Evolutionary conservation across 352 stramenopile genomes (phyloP).

Genomic region (Globisporangium rhizosaccharum): DNA sequence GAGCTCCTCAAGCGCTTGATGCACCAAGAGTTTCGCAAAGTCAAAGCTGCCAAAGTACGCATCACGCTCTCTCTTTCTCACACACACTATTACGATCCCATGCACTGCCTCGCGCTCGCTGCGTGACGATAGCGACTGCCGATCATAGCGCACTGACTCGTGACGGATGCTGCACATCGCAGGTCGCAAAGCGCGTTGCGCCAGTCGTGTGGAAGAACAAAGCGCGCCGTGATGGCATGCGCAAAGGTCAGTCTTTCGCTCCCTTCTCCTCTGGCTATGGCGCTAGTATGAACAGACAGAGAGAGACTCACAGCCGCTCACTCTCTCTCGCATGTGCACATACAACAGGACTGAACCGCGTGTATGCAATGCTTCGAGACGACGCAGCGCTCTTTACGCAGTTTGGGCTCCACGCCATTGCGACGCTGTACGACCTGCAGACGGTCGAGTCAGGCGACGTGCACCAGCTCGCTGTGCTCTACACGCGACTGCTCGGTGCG

Average conservation of each 20-base stretch:
- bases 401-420: slow-evolving; percentile 51
- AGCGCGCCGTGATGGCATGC: slow-evolving; percentile 34
- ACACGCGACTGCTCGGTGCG: slow-evolving; percentile 46
- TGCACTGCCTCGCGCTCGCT: background rate
- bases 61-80: background rate
- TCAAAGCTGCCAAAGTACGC: slow-evolving; percentile 63
- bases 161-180: no score
- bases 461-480: slow-evolving; percentile 39
- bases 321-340: background rate
- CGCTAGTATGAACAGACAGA: no score
- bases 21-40: slow-evolving; percentile 76
- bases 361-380: slow-evolving; percentile 38
- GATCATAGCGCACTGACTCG: no score
- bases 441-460: slow-evolving; percentile 42
- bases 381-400: slow-evolving; percentile 16
- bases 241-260: slow-evolving; percentile 20
- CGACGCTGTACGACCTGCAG: slow-evolving; percentile 62
- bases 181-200: slow-evolving; percentile 46
- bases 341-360: slow-evolving; percentile 18
- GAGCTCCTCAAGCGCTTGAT: slow-evolving; percentile 86
- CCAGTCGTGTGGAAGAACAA: slow-evolving; percentile 60
- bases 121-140: background rate
- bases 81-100: background rate
- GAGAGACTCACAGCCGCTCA: no score
- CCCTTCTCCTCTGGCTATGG: no score